phyloP scores from a whole-genome alignment of 1,139 yeast species.

The Hemisphaericaspora lyxosophila region DNA sequence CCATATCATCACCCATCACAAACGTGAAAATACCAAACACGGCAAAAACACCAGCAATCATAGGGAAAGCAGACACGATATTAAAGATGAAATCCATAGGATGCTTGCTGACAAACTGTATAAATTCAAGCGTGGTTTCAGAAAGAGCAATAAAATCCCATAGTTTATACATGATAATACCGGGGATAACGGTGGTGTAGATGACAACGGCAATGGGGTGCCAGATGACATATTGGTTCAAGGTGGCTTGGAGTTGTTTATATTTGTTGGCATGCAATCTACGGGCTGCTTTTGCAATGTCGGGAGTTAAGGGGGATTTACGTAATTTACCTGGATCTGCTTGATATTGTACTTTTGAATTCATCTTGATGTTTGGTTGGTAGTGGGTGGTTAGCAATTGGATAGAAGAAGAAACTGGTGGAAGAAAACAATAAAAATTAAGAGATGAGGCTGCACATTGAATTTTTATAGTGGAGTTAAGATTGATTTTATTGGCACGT shows the following conservation, averaged over 20 bases:
- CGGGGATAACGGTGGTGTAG: conserved; percentile 20
- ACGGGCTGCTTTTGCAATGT: conserved; percentile 57
- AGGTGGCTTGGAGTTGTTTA: conserved; percentile 53
- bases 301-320: conserved; percentile 50
- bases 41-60: conserved; percentile 23
- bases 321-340: conserved; percentile 24
- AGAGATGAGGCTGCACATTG: no score
- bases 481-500: background rate
- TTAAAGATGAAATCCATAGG: conserved; percentile 29
- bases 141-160: conserved; percentile 38
- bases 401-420: background rate
- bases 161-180: conserved; percentile 23
- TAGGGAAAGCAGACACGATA: conserved; percentile 28
- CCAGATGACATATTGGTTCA: conserved; percentile 50
- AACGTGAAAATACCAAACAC: conserved; percentile 26
- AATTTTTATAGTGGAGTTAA: no score
- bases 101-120: conserved; percentile 16
- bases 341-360: background rate
- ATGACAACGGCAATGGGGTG: conserved; percentile 42
- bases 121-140: conserved; percentile 38
- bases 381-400: background rate
- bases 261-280: conserved; percentile 64
- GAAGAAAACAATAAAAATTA: background rate
- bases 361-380: background rate
- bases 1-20: conserved; percentile 46